Evolutionary conservation across 495 filamentous ascomycete species (phyloP).

Genomic region (Acidomyces sp.): DNA sequence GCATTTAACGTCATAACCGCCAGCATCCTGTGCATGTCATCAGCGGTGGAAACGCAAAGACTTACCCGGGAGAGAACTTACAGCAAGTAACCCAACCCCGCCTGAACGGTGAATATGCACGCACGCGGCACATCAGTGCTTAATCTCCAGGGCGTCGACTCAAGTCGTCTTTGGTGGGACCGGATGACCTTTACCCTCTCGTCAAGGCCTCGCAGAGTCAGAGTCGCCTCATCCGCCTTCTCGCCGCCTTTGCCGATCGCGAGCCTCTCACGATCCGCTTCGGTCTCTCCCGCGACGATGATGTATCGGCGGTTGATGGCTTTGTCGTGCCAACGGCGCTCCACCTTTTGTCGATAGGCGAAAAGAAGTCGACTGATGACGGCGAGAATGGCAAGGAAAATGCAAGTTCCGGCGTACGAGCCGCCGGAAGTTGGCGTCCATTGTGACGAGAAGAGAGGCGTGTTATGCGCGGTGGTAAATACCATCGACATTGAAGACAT

Average conservation of each 20-base stretch:
- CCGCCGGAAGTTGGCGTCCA: conserved; percentile 62
- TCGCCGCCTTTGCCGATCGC: conserved; percentile 38
- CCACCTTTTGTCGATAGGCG: conserved; percentile 48
- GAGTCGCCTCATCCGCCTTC: conserved; percentile 41
- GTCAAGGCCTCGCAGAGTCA: conserved; percentile 56
- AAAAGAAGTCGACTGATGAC: conserved; percentile 53
- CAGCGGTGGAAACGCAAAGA: too few species aligned
- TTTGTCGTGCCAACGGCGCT: conserved; percentile 45
- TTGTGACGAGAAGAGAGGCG: conserved; percentile 55
- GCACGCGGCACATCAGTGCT: conserved; percentile 67
- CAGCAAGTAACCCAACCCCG: conserved; percentile 77
- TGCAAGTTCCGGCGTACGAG: conserved; percentile 70
- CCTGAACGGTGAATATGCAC: conserved; percentile 49
- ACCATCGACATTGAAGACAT: conserved; percentile 17
- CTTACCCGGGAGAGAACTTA: conserved; percentile 48
- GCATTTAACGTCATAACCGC: conserved; percentile 97
- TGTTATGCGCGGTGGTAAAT: conserved; percentile 54
- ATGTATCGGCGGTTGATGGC: conserved; percentile 64
- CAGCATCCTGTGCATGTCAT: conserved; percentile 56
- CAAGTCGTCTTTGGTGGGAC: conserved; percentile 33
- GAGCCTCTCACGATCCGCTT: conserved; percentile 59
- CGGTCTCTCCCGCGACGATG: conserved; percentile 54
- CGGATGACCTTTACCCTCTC: conserved; percentile 60
- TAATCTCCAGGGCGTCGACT: conserved; percentile 54
- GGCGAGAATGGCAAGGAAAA: conserved; percentile 68